Base-by-base conservation (phyloP, 306 rosid genomes). In the Sindora glabra region DNA sequence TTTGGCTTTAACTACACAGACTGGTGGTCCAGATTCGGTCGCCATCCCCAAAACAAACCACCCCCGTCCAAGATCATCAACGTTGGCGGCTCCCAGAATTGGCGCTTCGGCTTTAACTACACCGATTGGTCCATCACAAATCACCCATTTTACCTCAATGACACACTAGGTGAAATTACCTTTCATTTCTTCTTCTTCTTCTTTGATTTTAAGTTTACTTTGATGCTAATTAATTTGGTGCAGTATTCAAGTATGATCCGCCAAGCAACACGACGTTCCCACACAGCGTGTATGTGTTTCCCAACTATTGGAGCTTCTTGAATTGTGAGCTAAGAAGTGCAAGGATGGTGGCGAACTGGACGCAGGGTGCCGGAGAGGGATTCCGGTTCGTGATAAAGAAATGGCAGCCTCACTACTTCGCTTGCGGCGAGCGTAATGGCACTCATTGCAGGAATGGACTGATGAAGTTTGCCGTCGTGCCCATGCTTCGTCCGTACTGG, bases 191-290 rank as follows among this genome's bases (percentile, higher is more conserved):
- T 49, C 36, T 5, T 19, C 8, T 10, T 10, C 8, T 23, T 48
- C 2, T 1, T 23, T 1, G 16, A 51, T 10, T 15, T 10, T 0
- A 18, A 55, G 3, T 33, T 8, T 56, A 37, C 3, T n/a, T 34
- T 21, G 6, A 37, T 34, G 5, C 29, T 19, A 8, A 37, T 22
- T 26, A 13, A 26, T 10, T 0, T 38, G 63, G 26, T 59, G 75
- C 60, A 89, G 92, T 86, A 11, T 89, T 89, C 78, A 89, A 83
- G 76, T 86, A 81, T 22, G 91, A 79, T 52, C 63, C 81, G 5
- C 96, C 91, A 30, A 85, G 50, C 4, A 50, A 58, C 2, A 61
- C 71, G 0, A 55, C 63, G n/a, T 59, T 63, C 37, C 77, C 91
- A 6, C 92, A 89, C 45, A 84, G 74, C 24, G 90, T 84, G 11